These are phyloP conservation scores for Trametes sp. DNA, from an alignment of 1,284 basidiomycete species.

Conservation along the genomic window DNA sequence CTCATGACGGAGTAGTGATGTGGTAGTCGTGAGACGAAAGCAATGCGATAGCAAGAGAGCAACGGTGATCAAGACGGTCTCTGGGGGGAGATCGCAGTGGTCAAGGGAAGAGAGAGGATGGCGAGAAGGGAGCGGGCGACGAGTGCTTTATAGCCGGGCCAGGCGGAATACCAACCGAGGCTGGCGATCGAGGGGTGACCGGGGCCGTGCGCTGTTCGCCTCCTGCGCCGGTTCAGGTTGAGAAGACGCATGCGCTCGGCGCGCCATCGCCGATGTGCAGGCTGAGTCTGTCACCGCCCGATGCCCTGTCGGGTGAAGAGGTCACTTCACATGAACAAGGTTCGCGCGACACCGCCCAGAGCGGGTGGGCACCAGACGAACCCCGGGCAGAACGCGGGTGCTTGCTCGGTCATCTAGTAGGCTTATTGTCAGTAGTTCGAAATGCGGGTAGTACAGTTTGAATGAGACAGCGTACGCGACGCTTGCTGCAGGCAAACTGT, in stretches of 20 bases:
- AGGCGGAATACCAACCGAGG: constrained; percentile 12
- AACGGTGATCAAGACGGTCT: constrained; percentile 27
- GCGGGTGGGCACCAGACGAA: too few relatives aligned
- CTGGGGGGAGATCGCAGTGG: constrained; percentile 33
- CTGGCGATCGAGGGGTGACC: constrained; percentile 19
- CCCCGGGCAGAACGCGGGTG: too few relatives aligned
- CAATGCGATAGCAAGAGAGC: constrained; percentile 32
- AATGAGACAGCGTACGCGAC: not conserved
- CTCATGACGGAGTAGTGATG: constrained; percentile 46
- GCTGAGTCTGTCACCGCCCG: not conserved
- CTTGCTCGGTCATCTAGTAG: not conserved
- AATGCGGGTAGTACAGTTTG: not conserved
- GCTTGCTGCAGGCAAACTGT: not conserved
- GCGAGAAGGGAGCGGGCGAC: not conserved
- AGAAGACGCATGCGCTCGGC: not conserved
- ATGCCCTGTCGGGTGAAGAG: constrained; percentile 6
- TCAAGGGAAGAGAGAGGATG: constrained; percentile 33
- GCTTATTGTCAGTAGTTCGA: not conserved
- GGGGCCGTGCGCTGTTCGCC: constrained; percentile 10
- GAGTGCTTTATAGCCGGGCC: constrained; percentile 28
- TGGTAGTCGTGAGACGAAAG: constrained; percentile 32
- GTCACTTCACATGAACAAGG: constrained; percentile 4
- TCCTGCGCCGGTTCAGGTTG: constrained; percentile 4
- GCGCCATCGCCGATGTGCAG: constrained; percentile 8
- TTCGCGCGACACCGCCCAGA: not conserved